Conservation (phyloP, 1,284 basidiomycete species). For the Stygiomarasmius scandens region DNA sequence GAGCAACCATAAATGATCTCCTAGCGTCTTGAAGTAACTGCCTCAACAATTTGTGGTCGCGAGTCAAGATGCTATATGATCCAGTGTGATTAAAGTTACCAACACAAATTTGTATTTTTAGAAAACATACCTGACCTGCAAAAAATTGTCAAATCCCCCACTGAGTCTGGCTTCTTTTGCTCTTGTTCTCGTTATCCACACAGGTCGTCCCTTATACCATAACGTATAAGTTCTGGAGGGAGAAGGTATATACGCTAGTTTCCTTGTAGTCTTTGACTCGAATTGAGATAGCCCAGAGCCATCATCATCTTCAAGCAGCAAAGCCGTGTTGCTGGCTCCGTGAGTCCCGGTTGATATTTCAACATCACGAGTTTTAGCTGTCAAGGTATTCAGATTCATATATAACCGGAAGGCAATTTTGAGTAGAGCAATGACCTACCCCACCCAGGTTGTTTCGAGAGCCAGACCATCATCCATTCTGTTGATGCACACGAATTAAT, state of each 20-base stretch:
- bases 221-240: conserved; percentile 44
- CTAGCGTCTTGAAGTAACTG: conserved; percentile 60
- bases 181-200: conserved; percentile 44
- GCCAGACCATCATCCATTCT: conserved; percentile 69
- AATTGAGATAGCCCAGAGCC: conserved; percentile 17
- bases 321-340: conserved; percentile 38
- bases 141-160: conserved; percentile 35
- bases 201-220: conserved; percentile 53
- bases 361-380: conserved; percentile 52
- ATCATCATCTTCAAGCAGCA: conserved; percentile 39
- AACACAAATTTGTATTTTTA: no score
- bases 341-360: conserved; percentile 49
- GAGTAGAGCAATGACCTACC: conserved; percentile 30
- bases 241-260: conserved; percentile 52
- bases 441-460: conserved; percentile 57
- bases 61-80: conserved; percentile 58
- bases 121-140: conserved; percentile 39
- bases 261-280: conserved; percentile 26
- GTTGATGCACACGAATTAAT: neutral
- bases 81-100: neutral
- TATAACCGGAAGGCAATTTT: no score
- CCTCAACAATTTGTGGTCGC: conserved; percentile 49
- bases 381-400: no score
- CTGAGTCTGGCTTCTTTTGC: conserved; percentile 35
- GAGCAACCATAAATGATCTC: conserved; percentile 49